Conservation (phyloP, 176 grass and related monocot genomes). For the Eragrostis nindensis region DNA sequence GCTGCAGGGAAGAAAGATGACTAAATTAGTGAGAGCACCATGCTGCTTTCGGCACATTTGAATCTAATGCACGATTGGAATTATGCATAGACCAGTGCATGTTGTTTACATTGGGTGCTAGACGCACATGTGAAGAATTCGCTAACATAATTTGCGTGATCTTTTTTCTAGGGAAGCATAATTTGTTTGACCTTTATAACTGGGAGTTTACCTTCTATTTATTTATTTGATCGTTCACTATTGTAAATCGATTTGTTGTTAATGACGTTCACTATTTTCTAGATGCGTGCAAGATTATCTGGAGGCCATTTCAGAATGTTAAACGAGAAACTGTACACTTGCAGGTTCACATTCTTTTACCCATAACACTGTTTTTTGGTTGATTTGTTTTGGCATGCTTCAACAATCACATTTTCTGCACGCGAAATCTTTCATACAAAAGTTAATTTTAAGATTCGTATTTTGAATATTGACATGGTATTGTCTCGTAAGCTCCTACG, state of each 20-base stretch:
- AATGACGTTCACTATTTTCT: constrained; percentile 8
- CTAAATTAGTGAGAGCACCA: background rate
- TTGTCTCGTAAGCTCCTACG: background rate
- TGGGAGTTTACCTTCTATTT: background rate
- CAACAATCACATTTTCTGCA: background rate
- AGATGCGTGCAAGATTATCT: constrained; percentile 94
- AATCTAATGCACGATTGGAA: background rate
- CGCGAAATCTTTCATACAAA: background rate
- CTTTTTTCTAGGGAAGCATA: background rate
- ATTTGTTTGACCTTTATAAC: background rate
- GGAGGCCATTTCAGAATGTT: constrained; percentile 98
- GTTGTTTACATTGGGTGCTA: background rate
- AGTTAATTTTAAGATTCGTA: constrained; percentile 7
- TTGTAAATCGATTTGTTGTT: constrained; percentile 33
- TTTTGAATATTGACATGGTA: constrained; percentile 2
- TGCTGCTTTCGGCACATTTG: background rate
- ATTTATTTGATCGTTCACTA: background rate
- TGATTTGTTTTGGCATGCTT: constrained; percentile 13
- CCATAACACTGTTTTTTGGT: background rate
- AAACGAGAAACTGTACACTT: constrained; percentile 92
- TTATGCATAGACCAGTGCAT: background rate
- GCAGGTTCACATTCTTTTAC: constrained; percentile 64
- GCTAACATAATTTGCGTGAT: background rate
- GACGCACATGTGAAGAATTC: background rate
- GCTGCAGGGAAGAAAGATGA: background rate